Conservation (phyloP, 306 rosid genomes). For the Luffa aegyptiaca region DNA sequence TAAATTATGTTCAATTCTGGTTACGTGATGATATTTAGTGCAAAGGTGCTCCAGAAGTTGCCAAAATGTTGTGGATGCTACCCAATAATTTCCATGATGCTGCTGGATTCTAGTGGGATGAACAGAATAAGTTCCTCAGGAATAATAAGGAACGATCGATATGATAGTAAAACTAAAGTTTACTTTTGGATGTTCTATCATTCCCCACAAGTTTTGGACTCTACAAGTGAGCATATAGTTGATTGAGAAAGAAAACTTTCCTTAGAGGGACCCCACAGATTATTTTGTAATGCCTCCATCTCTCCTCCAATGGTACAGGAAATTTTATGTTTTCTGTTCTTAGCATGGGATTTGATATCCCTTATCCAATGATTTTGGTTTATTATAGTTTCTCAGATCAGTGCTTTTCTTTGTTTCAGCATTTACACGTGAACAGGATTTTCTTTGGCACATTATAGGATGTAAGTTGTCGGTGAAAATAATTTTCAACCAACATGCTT, state of each 20-base stretch:
- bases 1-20: background rate
- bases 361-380: background rate
- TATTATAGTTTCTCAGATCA: background rate
- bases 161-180: conserved; percentile 30
- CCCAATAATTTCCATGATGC: background rate
- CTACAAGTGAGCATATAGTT: conserved; percentile 24
- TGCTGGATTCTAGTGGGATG: conserved; percentile 18
- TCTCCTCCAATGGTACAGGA: conserved; percentile 4
- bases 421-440: background rate
- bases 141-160: conserved; percentile 16
- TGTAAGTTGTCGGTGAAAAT: background rate
- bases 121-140: conserved; percentile 22
- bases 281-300: conserved; percentile 15
- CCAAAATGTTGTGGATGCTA: background rate
- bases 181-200: conserved; percentile 27
- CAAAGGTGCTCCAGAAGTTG: background rate
- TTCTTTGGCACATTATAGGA: background rate
- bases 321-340: conserved; percentile 5
- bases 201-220: conserved; percentile 22
- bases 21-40: background rate
- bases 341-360: background rate
- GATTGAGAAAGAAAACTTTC: conserved; percentile 19
- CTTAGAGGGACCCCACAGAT: conserved; percentile 19
- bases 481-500: background rate
- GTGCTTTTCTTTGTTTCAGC: background rate